phyloP scores from a whole-genome alignment of 2,329 filamentous ascomycete genomes.

The Acrodontium crateriforme region DNA sequence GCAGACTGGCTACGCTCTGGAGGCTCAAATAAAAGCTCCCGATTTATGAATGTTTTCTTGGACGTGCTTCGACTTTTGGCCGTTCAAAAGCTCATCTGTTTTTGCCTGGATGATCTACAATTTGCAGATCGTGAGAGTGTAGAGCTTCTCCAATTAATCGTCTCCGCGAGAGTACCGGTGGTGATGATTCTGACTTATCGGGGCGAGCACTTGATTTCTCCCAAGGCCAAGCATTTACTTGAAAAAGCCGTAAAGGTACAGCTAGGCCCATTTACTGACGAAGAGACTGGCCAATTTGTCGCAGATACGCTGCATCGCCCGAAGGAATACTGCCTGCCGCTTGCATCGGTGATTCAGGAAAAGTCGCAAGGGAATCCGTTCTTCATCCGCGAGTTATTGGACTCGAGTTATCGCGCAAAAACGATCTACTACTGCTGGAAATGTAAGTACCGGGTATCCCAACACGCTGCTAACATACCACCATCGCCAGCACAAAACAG shows the following conservation, averaged over 20 bases:
- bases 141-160: conserved; percentile 69
- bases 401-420: conserved; percentile 69
- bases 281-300: conserved; percentile 71
- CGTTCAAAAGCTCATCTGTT: conserved; percentile 72
- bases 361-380: conserved; percentile 84
- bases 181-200: conserved; percentile 60
- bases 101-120: conserved; percentile 80
- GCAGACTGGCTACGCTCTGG: conserved; percentile 33
- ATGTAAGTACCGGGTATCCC: too few species aligned
- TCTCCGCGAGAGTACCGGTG: conserved; percentile 65
- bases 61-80: conserved; percentile 75
- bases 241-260: conserved; percentile 48
- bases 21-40: conserved; percentile 41
- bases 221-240: conserved; percentile 25
- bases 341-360: conserved; percentile 76
- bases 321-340: conserved; percentile 56
- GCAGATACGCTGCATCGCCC: conserved; percentile 63
- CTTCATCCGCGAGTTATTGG: conserved; percentile 81
- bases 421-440: conserved; percentile 88
- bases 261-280: conserved; percentile 60
- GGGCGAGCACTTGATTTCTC: conserved; percentile 26
- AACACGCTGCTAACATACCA: too few species aligned
- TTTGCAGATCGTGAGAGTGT: conserved; percentile 80
- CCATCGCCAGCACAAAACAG: too few species aligned
- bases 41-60: conserved; percentile 75